Evolutionary conservation across 495 filamentous ascomycete species (phyloP), one percentile per base, ranked within the genome.

Genomic region (Podospora anserina): DNA sequence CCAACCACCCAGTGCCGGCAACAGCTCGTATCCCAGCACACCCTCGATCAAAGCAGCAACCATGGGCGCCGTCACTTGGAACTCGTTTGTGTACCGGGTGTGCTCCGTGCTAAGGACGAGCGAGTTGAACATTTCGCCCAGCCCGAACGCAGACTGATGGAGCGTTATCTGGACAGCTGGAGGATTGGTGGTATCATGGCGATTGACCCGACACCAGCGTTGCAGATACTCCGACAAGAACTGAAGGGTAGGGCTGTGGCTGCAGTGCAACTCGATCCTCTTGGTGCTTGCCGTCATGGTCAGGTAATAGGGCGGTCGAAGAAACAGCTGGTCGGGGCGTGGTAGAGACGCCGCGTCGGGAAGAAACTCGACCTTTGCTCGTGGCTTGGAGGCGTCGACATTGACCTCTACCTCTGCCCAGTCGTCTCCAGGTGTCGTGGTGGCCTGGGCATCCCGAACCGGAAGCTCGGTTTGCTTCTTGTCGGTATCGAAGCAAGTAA

Each of bases 291-390:
- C 61, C 19, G 64, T 65, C 3, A 82, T 65, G 13, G 67, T 70
- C 23, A 83, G 77, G 61, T 82, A 71, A 57, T 82, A 83, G 9
- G 81, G 80, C 5, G 80, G 78, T 13, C 66, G 72, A 11, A 76
- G 70, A 34, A 82, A 72, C 6, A 82, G 68, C 58, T 81, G 73
- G 34, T 80, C 76, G 3, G 79, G 79, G 5, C 77, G 64, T 7
- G 78, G 75, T 1, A 82, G 69, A 0, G 71, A 70, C 0, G 28
- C 70, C 20, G 76, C 67, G 28, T 68, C 70, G 3, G 80, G 80
- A 18, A 83, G 68, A 61, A 72, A 66, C 26, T 77, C 72, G 61
- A 70, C 66, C 16, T 55, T 64, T 56, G 64, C 15, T 34, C 20
- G 68, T 13, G 69, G 61, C 28, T 60, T 73, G 16, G 76, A 74